Evolutionary conservation across 345 rosid species (phyloP).

Genomic region (Melaleuca alternifolia): DNA sequence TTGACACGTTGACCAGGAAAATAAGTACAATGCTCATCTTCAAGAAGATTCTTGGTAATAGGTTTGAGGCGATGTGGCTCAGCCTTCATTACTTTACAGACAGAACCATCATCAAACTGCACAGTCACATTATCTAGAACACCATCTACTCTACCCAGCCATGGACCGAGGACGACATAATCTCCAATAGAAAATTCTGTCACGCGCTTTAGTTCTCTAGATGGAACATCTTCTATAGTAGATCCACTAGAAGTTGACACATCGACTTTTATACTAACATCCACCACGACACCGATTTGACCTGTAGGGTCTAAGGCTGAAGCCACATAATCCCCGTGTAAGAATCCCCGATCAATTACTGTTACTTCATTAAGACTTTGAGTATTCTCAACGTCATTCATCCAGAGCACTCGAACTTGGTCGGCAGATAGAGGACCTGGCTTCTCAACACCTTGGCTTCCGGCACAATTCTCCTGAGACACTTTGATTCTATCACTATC

Average conservation of each 20-base stretch:
- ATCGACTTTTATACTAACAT: conserved; percentile 66
- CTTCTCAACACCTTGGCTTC: conserved; percentile 24
- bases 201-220: conserved; percentile 72
- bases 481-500: conserved; percentile 7
- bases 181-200: conserved; percentile 84
- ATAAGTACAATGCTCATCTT: conserved; percentile 79
- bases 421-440: conserved; percentile 52
- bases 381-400: conserved; percentile 62
- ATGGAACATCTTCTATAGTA: conserved; percentile 41
- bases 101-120: conserved; percentile 87
- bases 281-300: conserved; percentile 82
- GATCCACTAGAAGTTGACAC: conserved; percentile 67
- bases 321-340: conserved; percentile 90
- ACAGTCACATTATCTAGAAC: conserved; percentile 90
- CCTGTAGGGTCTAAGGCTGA: conserved; percentile 74
- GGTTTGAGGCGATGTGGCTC: conserved; percentile 81
- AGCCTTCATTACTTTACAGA: conserved; percentile 78
- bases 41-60: conserved; percentile 53
- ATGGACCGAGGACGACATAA: conserved; percentile 82
- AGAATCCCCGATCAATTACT: conserved; percentile 82
- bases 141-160: conserved; percentile 95
- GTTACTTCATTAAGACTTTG: conserved; percentile 49
- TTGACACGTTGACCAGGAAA: conserved; percentile 93
- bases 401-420: conserved; percentile 89
- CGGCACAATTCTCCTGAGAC: conserved; percentile 5